Conservation (phyloP, 495 filamentous ascomycete species). For the Tuber microsphaerosporum region DNA sequence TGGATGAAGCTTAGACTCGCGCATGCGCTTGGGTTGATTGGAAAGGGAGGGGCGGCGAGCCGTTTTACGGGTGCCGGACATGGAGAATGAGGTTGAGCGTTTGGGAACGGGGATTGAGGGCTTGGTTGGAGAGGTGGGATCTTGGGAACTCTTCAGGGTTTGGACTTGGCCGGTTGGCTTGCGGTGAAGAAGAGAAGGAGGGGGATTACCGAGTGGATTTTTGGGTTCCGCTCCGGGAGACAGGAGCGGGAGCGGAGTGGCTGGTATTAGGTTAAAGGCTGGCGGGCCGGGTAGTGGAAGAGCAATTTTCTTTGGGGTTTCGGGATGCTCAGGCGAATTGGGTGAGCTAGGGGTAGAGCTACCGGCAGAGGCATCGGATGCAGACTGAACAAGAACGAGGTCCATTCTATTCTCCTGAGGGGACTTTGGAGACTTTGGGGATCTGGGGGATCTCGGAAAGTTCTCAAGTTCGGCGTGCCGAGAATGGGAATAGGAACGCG, state of each 20-base stretch:
- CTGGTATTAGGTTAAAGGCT: slow-evolving; percentile 29
- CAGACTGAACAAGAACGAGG: not conserved
- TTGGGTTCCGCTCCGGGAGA: slow-evolving; percentile 23
- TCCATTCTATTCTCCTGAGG: not conserved
- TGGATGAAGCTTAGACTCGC: slow-evolving; percentile 32
- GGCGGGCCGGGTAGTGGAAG: slow-evolving; percentile 14
- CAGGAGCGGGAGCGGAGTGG: slow-evolving; percentile 28
- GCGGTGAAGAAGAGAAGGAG: slow-evolving; percentile 20
- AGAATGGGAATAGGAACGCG: not conserved
- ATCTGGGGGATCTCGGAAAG: not conserved
- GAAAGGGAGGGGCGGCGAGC: slow-evolving; percentile 24
- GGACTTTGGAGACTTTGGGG: not conserved
- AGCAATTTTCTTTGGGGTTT: slow-evolving; percentile 16
- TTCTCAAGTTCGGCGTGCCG: not conserved
- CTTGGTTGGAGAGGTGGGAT: slow-evolving; percentile 8
- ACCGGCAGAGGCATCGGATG: slow-evolving; percentile 18
- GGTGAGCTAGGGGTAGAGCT: slow-evolving; percentile 8
- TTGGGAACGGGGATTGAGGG: slow-evolving; percentile 7
- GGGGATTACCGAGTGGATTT: slow-evolving; percentile 32
- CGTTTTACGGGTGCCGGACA: slow-evolving; percentile 17
- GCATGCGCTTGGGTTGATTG: slow-evolving; percentile 19
- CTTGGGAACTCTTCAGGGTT: not conserved
- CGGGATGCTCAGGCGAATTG: not conserved
- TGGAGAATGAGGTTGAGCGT: slow-evolving; percentile 10
- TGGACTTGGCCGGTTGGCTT: slow-evolving; percentile 21